These are phyloP conservation scores for Lecanoromycetidae sp. DNA, from an alignment of 2,329 filamentous ascomycete species.

Conservation along the genomic window DNA sequence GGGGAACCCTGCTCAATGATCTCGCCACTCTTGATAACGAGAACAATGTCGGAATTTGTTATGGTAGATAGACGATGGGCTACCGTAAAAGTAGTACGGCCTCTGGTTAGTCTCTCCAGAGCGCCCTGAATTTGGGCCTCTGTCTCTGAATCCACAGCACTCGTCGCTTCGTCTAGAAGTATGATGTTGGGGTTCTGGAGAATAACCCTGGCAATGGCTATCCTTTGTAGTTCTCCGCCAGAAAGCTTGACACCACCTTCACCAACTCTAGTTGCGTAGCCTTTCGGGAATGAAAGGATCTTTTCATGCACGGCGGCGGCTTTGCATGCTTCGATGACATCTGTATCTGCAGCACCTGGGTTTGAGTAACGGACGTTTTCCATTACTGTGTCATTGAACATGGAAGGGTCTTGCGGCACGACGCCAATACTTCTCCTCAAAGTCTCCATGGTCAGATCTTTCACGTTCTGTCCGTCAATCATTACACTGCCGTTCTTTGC, in stretches of 20 bases:
- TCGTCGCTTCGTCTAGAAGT: constrained; percentile 42
- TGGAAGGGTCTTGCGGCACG: constrained; percentile 51
- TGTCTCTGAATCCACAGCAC: constrained; percentile 36
- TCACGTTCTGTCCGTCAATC: constrained; percentile 46
- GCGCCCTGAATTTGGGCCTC: constrained; percentile 37
- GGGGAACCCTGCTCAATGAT: constrained; percentile 54
- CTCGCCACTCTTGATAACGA: constrained; percentile 51
- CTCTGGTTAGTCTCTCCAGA: constrained; percentile 34
- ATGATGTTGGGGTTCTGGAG: constrained; percentile 33
- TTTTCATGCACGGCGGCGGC: constrained; percentile 54
- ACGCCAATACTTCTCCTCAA: constrained; percentile 49
- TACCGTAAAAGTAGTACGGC: constrained; percentile 41
- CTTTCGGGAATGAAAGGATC: constrained; percentile 46
- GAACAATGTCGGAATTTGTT: constrained; percentile 55
- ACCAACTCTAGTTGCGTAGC: constrained; percentile 38
- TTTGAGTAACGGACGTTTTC: constrained; percentile 54
- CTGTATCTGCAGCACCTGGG: constrained; percentile 47
- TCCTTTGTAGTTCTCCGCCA: constrained; percentile 40
- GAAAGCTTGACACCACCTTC: constrained; percentile 39
- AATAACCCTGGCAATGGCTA: constrained; percentile 38
- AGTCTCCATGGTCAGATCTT: constrained; percentile 45
- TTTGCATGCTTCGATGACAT: constrained; percentile 49
- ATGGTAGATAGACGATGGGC: constrained; percentile 45
- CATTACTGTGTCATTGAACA: constrained; percentile 54
- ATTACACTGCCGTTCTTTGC: constrained; percentile 35